A percentile compares a stretch with the other conserved stretches of the same genome.
These are phyloP conservation scores for Fusarium sulawesiense DNA, from an alignment of 2,329 filamentous ascomycete species.

Conservation along the genomic window DNA sequence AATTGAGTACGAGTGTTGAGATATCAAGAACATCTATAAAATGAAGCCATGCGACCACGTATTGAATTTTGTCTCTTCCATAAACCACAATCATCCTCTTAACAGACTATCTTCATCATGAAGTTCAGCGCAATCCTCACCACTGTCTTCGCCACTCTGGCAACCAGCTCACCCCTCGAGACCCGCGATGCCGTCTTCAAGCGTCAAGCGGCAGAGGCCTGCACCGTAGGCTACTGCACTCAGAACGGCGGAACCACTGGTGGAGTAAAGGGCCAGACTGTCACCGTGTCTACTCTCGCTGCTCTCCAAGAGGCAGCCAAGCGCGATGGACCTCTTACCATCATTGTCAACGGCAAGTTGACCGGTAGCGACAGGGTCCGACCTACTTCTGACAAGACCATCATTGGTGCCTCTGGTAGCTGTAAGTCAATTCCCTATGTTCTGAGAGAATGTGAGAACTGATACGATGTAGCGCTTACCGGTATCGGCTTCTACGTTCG, in stretches of 20 bases:
- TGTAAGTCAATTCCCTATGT: slow-evolving; percentile 14
- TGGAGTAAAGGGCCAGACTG: slow-evolving; percentile 45
- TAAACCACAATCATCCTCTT: too few species aligned
- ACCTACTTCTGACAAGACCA: slow-evolving; percentile 56
- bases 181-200: slow-evolving; percentile 31
- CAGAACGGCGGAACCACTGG: slow-evolving; percentile 50
- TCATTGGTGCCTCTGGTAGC: slow-evolving; percentile 53
- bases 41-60: not conserved
- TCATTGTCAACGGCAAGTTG: slow-evolving; percentile 47
- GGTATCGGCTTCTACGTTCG: slow-evolving; percentile 66
- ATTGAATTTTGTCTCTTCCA: not conserved
- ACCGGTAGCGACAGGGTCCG: slow-evolving; percentile 41
- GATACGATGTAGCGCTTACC: slow-evolving; percentile 48
- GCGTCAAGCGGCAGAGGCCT: slow-evolving; percentile 63
- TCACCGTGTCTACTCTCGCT: slow-evolving; percentile 45
- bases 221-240: slow-evolving; percentile 49
- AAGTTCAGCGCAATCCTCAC: slow-evolving; percentile 28
- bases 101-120: not conserved
- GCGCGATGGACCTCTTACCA: slow-evolving; percentile 44
- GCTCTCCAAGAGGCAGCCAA: slow-evolving; percentile 46
- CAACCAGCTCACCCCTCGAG: slow-evolving; percentile 29
- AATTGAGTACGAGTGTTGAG: rapidly evolving
- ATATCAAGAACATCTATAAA: slow-evolving; percentile 12
- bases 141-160: slow-evolving; percentile 32
- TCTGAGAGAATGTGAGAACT: not conserved